Evolutionary conservation across 2,329 filamentous ascomycete species (phyloP).

Genomic region (Pestalotiopsis sp.): DNA sequence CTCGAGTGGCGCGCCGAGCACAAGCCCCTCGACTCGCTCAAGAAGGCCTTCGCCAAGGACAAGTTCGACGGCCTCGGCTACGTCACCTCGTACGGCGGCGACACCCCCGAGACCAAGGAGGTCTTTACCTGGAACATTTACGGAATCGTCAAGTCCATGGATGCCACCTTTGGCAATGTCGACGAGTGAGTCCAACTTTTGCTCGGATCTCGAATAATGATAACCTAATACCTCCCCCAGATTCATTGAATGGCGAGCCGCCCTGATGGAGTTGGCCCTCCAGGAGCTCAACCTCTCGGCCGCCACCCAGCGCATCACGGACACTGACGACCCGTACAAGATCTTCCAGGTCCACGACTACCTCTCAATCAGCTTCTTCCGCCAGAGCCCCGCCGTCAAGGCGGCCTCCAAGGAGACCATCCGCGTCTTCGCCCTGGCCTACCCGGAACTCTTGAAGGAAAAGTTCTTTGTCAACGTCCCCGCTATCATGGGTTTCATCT

Average conservation of each 20-base stretch:
- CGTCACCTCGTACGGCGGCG: constrained; percentile 66
- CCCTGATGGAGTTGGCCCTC: constrained; percentile 86
- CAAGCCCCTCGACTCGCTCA: constrained; percentile 69
- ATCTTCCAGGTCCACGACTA: constrained; percentile 96
- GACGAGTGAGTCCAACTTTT: constrained; percentile 65
- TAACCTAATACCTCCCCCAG: constrained; percentile 43
- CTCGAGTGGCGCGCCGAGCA: constrained; percentile 81
- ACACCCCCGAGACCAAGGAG: constrained; percentile 49
- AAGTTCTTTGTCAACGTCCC: constrained; percentile 98
- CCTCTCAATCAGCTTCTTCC: constrained; percentile 82
- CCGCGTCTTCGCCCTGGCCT: constrained; percentile 76
- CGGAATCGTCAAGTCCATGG: constrained; percentile 79
- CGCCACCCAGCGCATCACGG: constrained; percentile 72
- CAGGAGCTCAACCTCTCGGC: constrained; percentile 70
- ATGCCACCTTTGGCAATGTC: constrained; percentile 79
- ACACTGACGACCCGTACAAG: constrained; percentile 82
- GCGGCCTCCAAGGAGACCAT: constrained; percentile 80
- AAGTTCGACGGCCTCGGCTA: constrained; percentile 84
- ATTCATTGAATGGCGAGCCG: constrained; percentile 88
- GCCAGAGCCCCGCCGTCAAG: constrained; percentile 77
- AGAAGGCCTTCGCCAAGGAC: constrained; percentile 63
- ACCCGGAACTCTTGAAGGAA: constrained; percentile 85
- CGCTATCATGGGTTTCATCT: constrained; percentile 86
- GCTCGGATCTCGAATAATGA: not conserved
- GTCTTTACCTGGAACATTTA: constrained; percentile 94